These are phyloP conservation scores for Gaeumannomyces tritici DNA, from an alignment of 2,329 filamentous ascomycete species.

Conservation along the genomic window DNA sequence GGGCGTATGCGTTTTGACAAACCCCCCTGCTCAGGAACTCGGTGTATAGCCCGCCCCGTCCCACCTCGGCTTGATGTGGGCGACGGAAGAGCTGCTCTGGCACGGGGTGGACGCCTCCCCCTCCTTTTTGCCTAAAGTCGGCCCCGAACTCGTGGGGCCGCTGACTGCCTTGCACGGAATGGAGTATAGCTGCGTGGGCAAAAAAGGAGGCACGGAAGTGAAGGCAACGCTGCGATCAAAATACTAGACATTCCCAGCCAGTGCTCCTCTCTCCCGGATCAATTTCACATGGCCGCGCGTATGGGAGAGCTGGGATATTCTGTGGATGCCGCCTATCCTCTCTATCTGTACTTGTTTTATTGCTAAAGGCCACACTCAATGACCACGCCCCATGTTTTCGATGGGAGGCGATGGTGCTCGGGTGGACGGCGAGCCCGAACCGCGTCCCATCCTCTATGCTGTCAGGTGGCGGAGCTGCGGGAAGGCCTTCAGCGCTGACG, in stretches of 20 bases:
- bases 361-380: no score
- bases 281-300: no score
- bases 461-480: background rate
- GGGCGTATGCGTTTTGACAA: background rate
- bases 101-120: background rate
- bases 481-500: no score
- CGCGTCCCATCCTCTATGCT: no score
- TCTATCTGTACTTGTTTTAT: no score
- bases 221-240: background rate
- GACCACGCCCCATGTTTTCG: no score
- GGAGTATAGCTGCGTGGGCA: background rate
- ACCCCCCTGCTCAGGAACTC: background rate
- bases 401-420: no score
- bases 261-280: no score
- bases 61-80: background rate
- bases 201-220: background rate
- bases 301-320: background rate
- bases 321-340: background rate
- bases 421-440: no score
- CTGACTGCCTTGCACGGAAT: background rate
- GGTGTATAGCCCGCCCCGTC: background rate
- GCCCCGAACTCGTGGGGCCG: background rate
- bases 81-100: background rate
- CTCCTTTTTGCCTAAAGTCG: constrained; percentile 5
- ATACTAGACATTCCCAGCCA: background rate